Conservation (phyloP, 108 stramenopile species). For the Cyclotella atomus region DNA sequence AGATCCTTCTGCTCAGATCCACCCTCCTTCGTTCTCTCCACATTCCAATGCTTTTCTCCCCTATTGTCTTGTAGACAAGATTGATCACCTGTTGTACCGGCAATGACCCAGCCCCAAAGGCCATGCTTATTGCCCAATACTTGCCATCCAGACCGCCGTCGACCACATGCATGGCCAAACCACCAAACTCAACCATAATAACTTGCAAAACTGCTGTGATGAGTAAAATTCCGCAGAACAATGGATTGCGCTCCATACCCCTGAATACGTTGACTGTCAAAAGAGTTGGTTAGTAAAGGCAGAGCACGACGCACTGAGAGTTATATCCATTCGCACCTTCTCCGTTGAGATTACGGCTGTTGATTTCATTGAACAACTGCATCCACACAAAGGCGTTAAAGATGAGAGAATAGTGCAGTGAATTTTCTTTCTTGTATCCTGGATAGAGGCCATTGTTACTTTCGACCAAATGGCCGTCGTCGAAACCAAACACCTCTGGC, state of each 20-base stretch:
- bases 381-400: conserved; percentile 99
- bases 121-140: conserved; percentile 58
- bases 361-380: conserved; percentile 98
- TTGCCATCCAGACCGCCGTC: conserved; percentile 59
- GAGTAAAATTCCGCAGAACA: conserved; percentile 86
- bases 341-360: conserved; percentile 85
- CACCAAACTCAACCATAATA: conserved; percentile 92
- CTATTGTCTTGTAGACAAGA: conserved; percentile 4
- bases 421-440: conserved; percentile 56
- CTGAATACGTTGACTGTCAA: conserved; percentile 80
- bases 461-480: conserved; percentile 60
- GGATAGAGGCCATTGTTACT: conserved; percentile 32
- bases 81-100: conserved; percentile 65
- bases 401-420: conserved; percentile 88
- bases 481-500: conserved; percentile 59
- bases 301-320: too few relatives aligned
- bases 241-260: conserved; percentile 75
- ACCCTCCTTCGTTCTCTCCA: conserved; percentile 11
- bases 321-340: conserved; percentile 56
- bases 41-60: neutral
- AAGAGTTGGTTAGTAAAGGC: conserved; percentile 2
- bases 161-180: conserved; percentile 69
- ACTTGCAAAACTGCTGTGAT: conserved; percentile 84
- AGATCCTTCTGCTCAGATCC: neutral
- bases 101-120: conserved; percentile 63